Base-by-base conservation (phyloP, 257 asterid species). In the Nyctanthes arbortristis region DNA sequence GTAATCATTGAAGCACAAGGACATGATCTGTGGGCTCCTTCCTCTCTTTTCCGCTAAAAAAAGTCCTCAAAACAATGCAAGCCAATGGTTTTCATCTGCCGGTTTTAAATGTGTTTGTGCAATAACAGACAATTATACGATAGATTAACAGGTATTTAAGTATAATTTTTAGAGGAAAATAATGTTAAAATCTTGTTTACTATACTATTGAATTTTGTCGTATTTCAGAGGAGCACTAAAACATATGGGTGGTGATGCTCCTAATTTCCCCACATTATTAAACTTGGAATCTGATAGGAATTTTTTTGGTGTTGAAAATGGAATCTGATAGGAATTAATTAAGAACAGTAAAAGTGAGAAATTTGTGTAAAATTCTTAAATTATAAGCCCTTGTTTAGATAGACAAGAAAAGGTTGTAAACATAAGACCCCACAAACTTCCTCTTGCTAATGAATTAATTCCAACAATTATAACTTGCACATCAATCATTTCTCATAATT, bases 1-100 rank as follows among this genome's bases (percentile, higher is more conserved):
- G 11, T 34, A 25, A 69, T 16, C 63, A 59, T 73, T 61, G 78
- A 61, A 56, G 63, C 56, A 65, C 67, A 70, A 63, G 70, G 58
- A 66, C 54, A 65, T 70, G 64, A 73, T 39, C 34, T 74, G 87
- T 84, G 90, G 85, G 82, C 66, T 82, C 79, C 60, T 66, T 64
- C 67, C 75, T 61, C 61, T 34, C 68, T 78, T 65, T 81, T 73
- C 87, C 90, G 83, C 87, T 79, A 12, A 58, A 36, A 74, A 81
- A 75, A 77, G 77, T 62, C 35, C 67, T 57, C 54, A 56, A 39
- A 70, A 73, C 75, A 74, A 74, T 67, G 74, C 77, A 74, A 72
- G 47, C 80, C 82, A 63, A 32, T 72, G 75, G 27, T 73, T 64
- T 65, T 60, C 25, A 18, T n/a, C 25, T 18, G 30, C 6, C 7